Evolutionary conservation across 805 yeast genomes (phyloP).

Genomic region (Saturnispora quitensis): DNA sequence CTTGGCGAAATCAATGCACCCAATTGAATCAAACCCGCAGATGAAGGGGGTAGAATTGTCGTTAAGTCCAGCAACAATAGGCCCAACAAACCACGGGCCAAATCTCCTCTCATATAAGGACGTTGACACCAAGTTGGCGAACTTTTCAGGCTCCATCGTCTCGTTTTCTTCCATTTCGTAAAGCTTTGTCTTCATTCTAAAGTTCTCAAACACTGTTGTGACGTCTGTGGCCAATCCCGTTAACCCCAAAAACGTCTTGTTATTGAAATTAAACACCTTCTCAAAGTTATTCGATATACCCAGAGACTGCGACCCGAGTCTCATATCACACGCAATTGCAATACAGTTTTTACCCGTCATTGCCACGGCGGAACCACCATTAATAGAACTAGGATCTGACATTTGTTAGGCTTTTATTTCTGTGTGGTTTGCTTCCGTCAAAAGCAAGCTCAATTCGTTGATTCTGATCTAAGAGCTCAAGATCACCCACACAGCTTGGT

Average conservation of each 20-base stretch:
- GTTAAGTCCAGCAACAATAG: conserved; percentile 91
- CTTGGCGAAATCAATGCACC: conserved; percentile 89
- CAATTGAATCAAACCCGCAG: conserved; percentile 93
- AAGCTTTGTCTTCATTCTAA: conserved; percentile 77
- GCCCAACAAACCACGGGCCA: conserved; percentile 96
- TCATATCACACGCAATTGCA: conserved; percentile 92
- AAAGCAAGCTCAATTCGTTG: background rate
- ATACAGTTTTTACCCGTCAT: conserved; percentile 98
- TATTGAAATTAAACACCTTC: conserved; percentile 70
- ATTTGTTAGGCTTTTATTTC: conserved; percentile 21
- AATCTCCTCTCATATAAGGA: conserved; percentile 84
- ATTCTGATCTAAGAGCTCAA: background rate
- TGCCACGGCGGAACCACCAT: conserved; percentile 96
- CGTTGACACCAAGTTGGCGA: conserved; percentile 86
- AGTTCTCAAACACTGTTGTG: conserved; percentile 69
- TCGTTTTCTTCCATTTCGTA: conserved; percentile 90
- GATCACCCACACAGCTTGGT: background rate
- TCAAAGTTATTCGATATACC: conserved; percentile 92
- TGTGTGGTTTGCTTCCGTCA: background rate
- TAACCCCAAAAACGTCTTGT: conserved; percentile 79
- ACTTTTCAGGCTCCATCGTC: conserved; percentile 82
- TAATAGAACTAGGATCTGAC: conserved; percentile 75
- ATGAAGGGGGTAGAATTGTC: conserved; percentile 78
- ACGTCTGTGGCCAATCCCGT: conserved; percentile 97
- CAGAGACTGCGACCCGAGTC: conserved; percentile 87